Evolutionary conservation across 192 early-diverging fungal genomes (phyloP), one percentile per base, ranked within the genome.

Genomic region (Backusella westeae): DNA sequence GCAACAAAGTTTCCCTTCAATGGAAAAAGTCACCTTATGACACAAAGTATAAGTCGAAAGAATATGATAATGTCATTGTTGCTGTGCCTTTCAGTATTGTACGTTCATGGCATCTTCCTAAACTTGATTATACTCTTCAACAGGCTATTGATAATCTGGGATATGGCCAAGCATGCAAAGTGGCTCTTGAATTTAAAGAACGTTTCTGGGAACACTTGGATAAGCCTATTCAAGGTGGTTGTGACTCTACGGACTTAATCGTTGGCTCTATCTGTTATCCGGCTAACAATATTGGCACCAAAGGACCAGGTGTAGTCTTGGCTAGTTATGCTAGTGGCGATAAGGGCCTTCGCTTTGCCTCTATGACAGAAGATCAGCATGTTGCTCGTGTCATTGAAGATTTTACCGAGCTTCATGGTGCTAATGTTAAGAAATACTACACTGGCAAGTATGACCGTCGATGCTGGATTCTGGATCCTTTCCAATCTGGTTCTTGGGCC

Each of bases 121-220:
- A 69, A 19, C 59, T 78, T 32, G 69, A 72, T 29, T 74, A 72
- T 56, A 32, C 34, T 6, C 42, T 75, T 7, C 19, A 53, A 23
- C 46, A 70, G 14, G 80, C 77, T 12, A 78, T 81, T 65, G 65
- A 67, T 9, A 46, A 0, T 14, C 10, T 36, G 1, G 32, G 32
- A 32, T 81, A 81, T 53, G 17, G 29, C 0, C 56, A 74, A 12
- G 34, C 77, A 7, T 69, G 34, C 8, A 81, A 81, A 32, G 59
- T 81, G 1, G 72, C 71, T 15, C 42, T 81, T 7, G 41, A 71
- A 34, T 81, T 81, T 39, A 78, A 67, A 23, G 70, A 49, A 15
- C 78, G 80, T 14, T 81, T 81, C 42, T 81, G 80, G 80, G 80
- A 81, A 63, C 35, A 78, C 12, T 67, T 69, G 10, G 71, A 78